A percentile compares a stretch with the other conserved stretches of the same genome.
Evolutionary conservation across 2,329 filamentous ascomycete genomes (phyloP).

Genomic region (Colletotrichum phormii): DNA sequence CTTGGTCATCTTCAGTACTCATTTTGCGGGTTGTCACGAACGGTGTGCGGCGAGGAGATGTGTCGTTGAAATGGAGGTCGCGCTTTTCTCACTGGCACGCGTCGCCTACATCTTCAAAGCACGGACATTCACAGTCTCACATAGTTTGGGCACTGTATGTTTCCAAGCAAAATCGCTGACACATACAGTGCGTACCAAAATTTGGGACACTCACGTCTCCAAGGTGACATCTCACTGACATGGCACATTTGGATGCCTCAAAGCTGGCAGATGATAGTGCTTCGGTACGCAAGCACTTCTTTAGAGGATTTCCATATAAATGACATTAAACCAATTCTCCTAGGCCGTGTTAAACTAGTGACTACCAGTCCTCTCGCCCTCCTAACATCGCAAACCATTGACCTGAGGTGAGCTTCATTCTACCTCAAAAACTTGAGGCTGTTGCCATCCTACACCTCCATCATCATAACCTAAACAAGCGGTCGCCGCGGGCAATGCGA

Average conservation of each 20-base stretch:
- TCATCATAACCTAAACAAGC: constrained; percentile 29
- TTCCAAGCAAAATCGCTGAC: rapidly evolving
- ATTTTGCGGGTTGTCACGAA: constrained; percentile 1
- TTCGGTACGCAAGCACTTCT: neutral
- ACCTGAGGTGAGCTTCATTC: constrained; percentile 17
- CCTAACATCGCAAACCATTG: constrained; percentile 16
- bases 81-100: constrained; percentile 24
- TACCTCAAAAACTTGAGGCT: constrained; percentile 16
- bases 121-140: neutral
- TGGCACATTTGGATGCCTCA: neutral
- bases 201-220: neutral
- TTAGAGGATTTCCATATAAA: neutral
- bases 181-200: neutral
- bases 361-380: constrained; percentile 28
- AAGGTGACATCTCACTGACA: neutral
- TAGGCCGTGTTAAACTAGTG: constrained; percentile 30
- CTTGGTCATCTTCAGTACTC: constrained; percentile 4
- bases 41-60: neutral
- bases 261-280: neutral
- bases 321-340: constrained; percentile 31
- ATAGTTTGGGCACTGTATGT: neutral
- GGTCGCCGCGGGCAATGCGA: constrained; percentile 11
- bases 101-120: constrained; percentile 10
- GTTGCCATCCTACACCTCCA: constrained; percentile 31
- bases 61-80: constrained; percentile 11